Conservation (phyloP, 139 green algal species). For the Chlamydomonas incerta region DNA sequence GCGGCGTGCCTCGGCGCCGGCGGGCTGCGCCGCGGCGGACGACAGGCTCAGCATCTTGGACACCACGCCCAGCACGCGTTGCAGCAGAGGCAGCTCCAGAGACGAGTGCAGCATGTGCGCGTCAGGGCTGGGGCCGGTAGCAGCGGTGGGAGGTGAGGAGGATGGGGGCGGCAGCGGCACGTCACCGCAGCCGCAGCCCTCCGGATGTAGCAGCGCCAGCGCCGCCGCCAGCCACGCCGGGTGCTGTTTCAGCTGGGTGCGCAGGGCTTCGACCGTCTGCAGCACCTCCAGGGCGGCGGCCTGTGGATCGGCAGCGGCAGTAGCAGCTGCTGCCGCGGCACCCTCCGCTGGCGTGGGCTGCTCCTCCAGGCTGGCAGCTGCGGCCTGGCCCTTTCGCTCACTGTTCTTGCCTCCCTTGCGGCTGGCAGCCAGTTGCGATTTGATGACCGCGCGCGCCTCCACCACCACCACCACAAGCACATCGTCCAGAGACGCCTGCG, state of each 20-base stretch:
- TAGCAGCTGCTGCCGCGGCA: neutral
- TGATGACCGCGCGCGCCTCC: conserved; percentile 18
- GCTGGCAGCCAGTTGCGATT: neutral
- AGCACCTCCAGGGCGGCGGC: neutral
- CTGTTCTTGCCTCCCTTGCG: neutral
- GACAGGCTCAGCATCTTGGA: conserved; percentile 23
- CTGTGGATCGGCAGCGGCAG: neutral
- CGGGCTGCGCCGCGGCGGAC: conserved; percentile 12
- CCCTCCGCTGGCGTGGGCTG: neutral
- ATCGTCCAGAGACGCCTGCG: neutral
- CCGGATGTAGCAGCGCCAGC: conserved; percentile 15
- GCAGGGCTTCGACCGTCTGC: neutral
- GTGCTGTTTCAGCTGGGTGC: neutral
- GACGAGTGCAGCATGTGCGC: neutral
- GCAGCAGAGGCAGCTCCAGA: conserved; percentile 2
- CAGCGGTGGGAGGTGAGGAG: neutral
- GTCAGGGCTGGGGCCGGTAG: neutral
- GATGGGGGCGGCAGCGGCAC: neutral
- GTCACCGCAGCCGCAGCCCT: neutral
- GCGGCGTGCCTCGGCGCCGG: conserved; percentile 37
- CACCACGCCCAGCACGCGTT: neutral
- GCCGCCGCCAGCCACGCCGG: conserved; percentile 9
- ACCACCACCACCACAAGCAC: conserved; percentile 17
- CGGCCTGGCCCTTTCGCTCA: neutral
- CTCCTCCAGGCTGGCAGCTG: neutral